Base-by-base conservation (phyloP, 352 stramenopile genomes). In the Pythium volutum region DNA sequence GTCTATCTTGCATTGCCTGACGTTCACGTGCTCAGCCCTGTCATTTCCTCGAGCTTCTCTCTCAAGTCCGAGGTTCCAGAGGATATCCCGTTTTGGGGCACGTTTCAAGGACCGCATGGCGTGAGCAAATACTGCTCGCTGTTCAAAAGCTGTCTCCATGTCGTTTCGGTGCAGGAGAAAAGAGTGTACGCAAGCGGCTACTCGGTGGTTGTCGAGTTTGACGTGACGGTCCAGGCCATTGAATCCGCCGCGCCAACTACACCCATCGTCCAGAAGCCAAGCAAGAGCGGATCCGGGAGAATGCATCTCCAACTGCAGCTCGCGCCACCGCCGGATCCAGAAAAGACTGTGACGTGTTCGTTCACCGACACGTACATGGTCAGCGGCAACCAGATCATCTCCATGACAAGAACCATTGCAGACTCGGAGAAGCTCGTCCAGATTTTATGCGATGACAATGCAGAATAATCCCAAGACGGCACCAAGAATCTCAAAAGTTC, bases 281-380 rank as follows among this genome's bases (percentile, higher is more conserved):
- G 39, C 12, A 38, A 27, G 14, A 51, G 20, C 11, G 31, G n/a
- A 29, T 49, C 39, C 12, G 45, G 34, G 18, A 62, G 34, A 55
- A 47, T 60, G 33, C 67, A 60, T 71, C 68, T 26, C 47, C 77
- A 57, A 60, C 50, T 69, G 1, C 55, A 69, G 36, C 39, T 69
- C 20, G 42, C 62, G 11, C 49, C 48, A 5, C 38, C 41, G 3
- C 47, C 46, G 7, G 54, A 64, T 36, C 47, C 41, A 14, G 59
- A 67, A 11, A 58, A 59, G 46, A 64, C 67, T 22, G 84, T 89
- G 55, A 87, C 70, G 3, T 89, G 80, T 25, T 75, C 77, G 25
- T 93, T 83, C 46, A 90, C 79, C 0, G 84, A 93, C 53, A 91
- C 82, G 31, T 93, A 91, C 46, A 57, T 89, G 64, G 73, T 93